A percentile compares a stretch with the other conserved stretches of the same genome.
Conservation (phyloP, 2,329 filamentous ascomycete species). For the Cercospora nicotianae region DNA sequence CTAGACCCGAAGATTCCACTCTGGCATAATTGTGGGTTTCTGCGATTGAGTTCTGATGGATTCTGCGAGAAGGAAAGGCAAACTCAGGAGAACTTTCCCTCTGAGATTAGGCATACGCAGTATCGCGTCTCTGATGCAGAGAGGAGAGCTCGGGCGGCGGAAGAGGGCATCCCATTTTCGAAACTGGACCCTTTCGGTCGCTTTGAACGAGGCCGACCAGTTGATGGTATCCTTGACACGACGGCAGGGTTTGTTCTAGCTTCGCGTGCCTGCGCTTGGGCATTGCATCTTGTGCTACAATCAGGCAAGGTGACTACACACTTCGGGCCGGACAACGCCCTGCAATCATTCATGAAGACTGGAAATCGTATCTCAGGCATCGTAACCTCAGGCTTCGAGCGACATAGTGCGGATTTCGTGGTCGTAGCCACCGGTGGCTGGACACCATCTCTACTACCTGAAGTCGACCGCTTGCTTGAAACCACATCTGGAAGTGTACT, state of each 20-base stretch:
- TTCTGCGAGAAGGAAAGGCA: constrained; percentile 26
- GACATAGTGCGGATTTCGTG: constrained; percentile 32
- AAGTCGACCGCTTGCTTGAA: constrained; percentile 42
- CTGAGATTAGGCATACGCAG: constrained; percentile 31
- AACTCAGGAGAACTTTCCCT: constrained; percentile 32
- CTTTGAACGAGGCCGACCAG: constrained; percentile 11
- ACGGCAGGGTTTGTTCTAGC: constrained; percentile 27
- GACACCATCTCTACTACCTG: constrained; percentile 47
- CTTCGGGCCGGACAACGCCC: constrained; percentile 19
- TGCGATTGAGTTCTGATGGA: constrained; percentile 25
- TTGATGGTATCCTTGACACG: constrained; percentile 26
- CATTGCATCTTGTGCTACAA: constrained; percentile 18
- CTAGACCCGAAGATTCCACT: constrained; percentile 22
- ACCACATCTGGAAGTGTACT: constrained; percentile 52
- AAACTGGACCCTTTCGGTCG: constrained; percentile 26
- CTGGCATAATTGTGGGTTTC: constrained; percentile 33
- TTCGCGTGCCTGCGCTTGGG: constrained; percentile 24
- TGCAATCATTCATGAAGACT: constrained; percentile 19
- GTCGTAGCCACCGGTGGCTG: constrained; percentile 35
- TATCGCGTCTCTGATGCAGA: constrained; percentile 29
- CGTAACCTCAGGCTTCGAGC: constrained; percentile 47
- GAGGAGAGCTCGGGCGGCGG: constrained; percentile 16
- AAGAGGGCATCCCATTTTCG: constrained; percentile 17
- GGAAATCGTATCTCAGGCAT: constrained; percentile 19
- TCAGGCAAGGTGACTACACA: constrained; percentile 19